Conservation (phyloP, 495 filamentous ascomycete species). For the Neurospora sp. region DNA sequence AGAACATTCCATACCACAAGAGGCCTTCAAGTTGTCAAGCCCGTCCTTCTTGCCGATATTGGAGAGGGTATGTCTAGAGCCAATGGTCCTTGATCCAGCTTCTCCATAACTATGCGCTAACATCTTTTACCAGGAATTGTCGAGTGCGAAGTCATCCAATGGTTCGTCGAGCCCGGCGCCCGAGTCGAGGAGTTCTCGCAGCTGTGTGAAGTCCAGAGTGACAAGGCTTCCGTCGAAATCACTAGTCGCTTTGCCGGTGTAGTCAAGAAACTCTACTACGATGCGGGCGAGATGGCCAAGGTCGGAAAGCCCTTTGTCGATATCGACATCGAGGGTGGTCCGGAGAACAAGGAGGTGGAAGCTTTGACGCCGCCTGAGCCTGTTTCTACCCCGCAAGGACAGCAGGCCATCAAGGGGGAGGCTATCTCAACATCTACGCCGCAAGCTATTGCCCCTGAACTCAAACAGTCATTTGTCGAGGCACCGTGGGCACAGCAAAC, state of each 20-base stretch:
- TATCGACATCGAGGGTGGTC: constrained; percentile 56
- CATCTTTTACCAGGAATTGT: constrained; percentile 59
- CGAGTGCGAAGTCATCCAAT: constrained; percentile 98
- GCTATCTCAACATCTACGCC: neutral
- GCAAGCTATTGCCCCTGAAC: neutral
- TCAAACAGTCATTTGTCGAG: neutral
- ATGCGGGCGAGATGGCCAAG: constrained; percentile 89
- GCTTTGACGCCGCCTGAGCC: constrained; percentile 28
- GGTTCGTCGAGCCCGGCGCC: constrained; percentile 95
- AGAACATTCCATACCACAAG: constrained; percentile 52
- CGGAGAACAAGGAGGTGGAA: constrained; percentile 35
- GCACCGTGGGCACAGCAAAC: neutral
- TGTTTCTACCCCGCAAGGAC: constrained; percentile 1
- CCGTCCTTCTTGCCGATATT: constrained; percentile 89
- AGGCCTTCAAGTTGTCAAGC: constrained; percentile 55
- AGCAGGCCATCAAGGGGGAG: neutral
- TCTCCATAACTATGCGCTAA: neutral
- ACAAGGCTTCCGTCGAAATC: constrained; percentile 99
- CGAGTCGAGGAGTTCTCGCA: constrained; percentile 97
- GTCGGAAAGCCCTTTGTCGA: constrained; percentile 80
- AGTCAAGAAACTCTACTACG: constrained; percentile 92
- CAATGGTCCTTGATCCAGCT: neutral
- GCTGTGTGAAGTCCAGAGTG: constrained; percentile 93
- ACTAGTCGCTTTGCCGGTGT: constrained; percentile 90
- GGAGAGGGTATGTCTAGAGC: constrained; percentile 63